Evolutionary conservation across 768 basidiomycete species (phyloP).

Genomic region (Mycena maculata): DNA sequence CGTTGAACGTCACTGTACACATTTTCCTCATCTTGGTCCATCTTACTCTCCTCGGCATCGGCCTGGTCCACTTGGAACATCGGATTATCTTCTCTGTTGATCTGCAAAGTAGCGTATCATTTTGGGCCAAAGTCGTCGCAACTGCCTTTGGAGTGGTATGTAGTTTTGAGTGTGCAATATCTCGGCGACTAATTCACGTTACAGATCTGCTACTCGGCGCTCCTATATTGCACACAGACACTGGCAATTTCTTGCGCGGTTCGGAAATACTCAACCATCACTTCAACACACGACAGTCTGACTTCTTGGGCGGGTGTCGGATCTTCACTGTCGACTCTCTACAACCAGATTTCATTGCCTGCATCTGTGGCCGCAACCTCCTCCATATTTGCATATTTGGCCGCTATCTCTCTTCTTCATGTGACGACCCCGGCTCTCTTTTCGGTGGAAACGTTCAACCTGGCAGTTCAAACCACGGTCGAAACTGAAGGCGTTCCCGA

Average conservation of each 20-base stretch:
- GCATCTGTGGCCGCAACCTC: neutral
- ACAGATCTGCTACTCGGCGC: too few relatives aligned
- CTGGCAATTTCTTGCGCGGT: neutral
- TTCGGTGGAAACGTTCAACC: neutral
- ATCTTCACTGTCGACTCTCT: neutral
- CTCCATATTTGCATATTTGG: neutral
- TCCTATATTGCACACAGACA: neutral
- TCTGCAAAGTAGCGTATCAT: neutral
- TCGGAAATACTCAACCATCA: neutral
- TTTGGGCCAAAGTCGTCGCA: neutral
- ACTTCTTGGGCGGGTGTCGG: neutral
- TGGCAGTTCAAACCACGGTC: neutral
- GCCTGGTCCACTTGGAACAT: neutral
- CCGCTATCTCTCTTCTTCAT: neutral
- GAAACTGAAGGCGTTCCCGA: neutral
- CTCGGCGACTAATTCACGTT: too few relatives aligned
- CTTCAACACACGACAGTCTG: neutral
- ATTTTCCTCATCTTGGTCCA: neutral
- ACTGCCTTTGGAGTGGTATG: slow-evolving; percentile 4
- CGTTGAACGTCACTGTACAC: neutral
- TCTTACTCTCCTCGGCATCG: neutral
- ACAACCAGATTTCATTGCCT: neutral
- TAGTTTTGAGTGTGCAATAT: too few relatives aligned
- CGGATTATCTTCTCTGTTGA: neutral
- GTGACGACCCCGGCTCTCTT: neutral